Evolutionary conservation across 2,329 filamentous ascomycete genomes (phyloP).

Genomic region (Aspergillus japonicus): DNA sequence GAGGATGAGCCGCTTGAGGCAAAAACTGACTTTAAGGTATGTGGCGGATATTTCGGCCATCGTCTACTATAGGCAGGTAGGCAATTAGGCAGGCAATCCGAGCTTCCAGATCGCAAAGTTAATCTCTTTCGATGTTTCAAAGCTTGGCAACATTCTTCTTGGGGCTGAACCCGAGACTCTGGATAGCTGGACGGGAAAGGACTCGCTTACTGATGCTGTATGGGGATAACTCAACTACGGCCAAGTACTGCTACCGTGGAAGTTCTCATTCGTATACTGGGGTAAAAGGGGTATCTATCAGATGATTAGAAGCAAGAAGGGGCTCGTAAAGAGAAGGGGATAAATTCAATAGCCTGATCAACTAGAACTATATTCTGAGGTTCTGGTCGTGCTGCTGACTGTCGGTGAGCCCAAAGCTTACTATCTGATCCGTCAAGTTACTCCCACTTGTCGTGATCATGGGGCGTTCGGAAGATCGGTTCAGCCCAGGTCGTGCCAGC

Average conservation of each 20-base stretch:
- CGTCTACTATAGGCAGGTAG: not conserved
- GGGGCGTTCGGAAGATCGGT: not conserved
- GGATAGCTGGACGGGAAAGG: not conserved
- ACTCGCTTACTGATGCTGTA: slow-evolving; percentile 1
- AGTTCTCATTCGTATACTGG: too few species aligned
- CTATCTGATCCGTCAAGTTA: not conserved
- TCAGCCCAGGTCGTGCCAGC: not conserved
- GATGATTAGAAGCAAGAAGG: slow-evolving; percentile 2
- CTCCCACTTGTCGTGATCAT: not conserved
- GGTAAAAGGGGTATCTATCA: too few species aligned
- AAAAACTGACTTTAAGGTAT: not conserved
- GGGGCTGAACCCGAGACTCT: not conserved
- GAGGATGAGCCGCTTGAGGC: not conserved
- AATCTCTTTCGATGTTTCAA: not conserved
- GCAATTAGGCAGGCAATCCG: not conserved
- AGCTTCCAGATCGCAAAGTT: not conserved
- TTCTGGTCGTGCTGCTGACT: not conserved
- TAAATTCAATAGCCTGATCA: slow-evolving; percentile 16
- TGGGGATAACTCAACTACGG: not conserved
- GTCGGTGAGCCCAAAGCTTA: not conserved
- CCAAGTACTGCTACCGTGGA: too few species aligned
- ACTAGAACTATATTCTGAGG: not conserved
- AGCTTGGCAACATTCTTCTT: not conserved
- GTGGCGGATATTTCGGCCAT: not conserved
- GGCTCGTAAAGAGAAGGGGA: not conserved